Evolutionary conservation across 192 early-diverging fungal genomes (phyloP).

Genomic region (Geranomyces variabilis): DNA sequence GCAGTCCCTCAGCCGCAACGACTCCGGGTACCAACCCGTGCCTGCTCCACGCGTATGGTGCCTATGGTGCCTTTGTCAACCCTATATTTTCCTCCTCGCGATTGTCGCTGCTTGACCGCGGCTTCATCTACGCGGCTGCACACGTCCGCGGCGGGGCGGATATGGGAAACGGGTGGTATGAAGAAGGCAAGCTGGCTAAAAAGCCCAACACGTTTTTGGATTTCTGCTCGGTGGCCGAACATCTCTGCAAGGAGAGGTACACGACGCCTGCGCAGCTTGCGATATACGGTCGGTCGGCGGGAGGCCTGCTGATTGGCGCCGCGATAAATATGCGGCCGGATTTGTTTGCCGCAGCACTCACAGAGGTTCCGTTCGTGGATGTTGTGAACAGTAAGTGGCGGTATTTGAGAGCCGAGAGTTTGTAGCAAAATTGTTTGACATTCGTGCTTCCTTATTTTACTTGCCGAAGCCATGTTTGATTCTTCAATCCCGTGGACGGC

Average conservation of each 20-base stretch:
- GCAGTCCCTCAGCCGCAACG: background rate
- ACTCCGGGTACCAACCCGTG: conserved; percentile 34
- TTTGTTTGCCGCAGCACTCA: conserved; percentile 38
- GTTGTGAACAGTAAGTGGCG: conserved; percentile 46
- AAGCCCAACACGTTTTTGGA: conserved; percentile 51
- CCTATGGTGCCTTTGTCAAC: conserved; percentile 41
- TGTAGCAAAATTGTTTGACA: no score
- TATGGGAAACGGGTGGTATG: conserved; percentile 50
- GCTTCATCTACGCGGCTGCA: conserved; percentile 48
- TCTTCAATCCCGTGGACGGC: conserved; percentile 44
- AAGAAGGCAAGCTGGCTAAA: conserved; percentile 46
- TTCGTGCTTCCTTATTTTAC: no score
- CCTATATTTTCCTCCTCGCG: conserved; percentile 31
- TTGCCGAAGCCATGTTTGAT: conserved; percentile 49
- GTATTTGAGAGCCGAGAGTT: no score
- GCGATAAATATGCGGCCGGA: conserved; percentile 50
- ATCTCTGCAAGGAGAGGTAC: conserved; percentile 42
- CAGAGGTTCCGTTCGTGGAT: conserved; percentile 52
- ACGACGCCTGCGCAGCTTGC: conserved; percentile 37
- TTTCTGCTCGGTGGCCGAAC: conserved; percentile 43
- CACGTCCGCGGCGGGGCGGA: conserved; percentile 52
- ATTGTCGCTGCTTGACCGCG: conserved; percentile 44
- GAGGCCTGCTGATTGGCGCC: conserved; percentile 51
- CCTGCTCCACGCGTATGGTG: conserved; percentile 46
- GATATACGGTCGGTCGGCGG: conserved; percentile 46